Conservation (phyloP, 441 rosid species). For the Sinapis alba region DNA sequence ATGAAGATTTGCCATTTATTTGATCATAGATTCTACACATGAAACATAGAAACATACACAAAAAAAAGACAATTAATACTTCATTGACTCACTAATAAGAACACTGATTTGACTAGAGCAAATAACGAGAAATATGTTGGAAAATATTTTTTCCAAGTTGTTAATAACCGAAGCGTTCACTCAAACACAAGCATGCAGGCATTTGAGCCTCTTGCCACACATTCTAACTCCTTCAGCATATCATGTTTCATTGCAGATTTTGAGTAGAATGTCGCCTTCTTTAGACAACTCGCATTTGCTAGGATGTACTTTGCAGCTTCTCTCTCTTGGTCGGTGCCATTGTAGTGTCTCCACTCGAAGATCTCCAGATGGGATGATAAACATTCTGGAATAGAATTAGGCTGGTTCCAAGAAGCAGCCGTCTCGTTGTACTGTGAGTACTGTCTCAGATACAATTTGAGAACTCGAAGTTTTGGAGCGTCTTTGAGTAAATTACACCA, state of each 20-base stretch:
- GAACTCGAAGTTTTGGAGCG: constrained; percentile 22
- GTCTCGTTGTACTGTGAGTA: not conserved
- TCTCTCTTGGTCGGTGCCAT: not conserved
- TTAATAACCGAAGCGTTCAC: not conserved
- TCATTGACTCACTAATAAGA: no score
- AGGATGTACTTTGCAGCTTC: constrained; percentile 24
- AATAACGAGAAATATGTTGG: not conserved
- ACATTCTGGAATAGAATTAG: not conserved
- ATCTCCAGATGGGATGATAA: constrained; percentile 19
- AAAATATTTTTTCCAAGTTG: not conserved
- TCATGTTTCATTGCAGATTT: not conserved
- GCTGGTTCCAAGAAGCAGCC: not conserved
- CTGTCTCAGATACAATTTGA: constrained; percentile 12
- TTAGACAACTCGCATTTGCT: not conserved
- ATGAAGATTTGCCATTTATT: no score
- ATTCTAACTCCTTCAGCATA: constrained; percentile 25
- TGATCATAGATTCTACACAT: no score
- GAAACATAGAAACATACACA: no score
- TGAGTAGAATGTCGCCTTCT: constrained; percentile 17
- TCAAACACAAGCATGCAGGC: not conserved
- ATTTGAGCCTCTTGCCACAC: constrained; percentile 10
- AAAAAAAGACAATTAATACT: no score
- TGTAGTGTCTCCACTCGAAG: constrained; percentile 26
- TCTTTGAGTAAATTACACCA: constrained; percentile 6
- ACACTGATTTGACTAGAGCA: no score